phyloP scores from a whole-genome alignment of 495 filamentous ascomycete genomes.

The Talaromyces thailandensis region DNA sequence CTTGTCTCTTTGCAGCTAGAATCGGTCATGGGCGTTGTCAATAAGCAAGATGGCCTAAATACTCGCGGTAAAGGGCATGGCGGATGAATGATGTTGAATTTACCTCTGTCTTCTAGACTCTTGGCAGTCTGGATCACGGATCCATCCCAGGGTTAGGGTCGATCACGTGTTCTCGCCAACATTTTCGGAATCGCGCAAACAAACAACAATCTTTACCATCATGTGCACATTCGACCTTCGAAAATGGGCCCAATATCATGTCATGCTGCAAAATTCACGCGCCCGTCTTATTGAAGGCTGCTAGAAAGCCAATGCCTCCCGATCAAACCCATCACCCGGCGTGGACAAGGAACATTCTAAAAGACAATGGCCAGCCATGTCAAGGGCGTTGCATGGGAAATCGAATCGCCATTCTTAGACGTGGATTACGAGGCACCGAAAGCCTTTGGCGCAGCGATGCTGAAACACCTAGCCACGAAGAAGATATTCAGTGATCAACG shows the following conservation, averaged over 20 bases:
- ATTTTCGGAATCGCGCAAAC: too few species aligned
- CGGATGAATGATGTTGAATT: neutral
- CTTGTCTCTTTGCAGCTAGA: neutral
- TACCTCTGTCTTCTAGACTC: neutral
- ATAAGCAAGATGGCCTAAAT: neutral
- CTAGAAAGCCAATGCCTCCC: neutral
- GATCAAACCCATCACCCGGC: neutral
- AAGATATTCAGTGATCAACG: constrained; percentile 23
- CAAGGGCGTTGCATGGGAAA: constrained; percentile 25
- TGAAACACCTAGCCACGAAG: constrained; percentile 26
- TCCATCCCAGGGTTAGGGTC: too few species aligned
- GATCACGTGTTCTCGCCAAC: too few species aligned
- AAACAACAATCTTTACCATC: too few species aligned
- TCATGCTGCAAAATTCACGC: too few species aligned
- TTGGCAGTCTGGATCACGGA: neutral
- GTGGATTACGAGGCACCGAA: constrained; percentile 15
- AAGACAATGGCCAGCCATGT: constrained; percentile 3
- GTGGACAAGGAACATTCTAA: neutral
- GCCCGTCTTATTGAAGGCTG: neutral
- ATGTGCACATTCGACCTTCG: too few species aligned
- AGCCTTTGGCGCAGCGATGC: constrained; percentile 17
- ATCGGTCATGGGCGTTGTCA: neutral
- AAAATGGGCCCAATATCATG: too few species aligned
- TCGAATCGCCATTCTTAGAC: constrained; percentile 27
- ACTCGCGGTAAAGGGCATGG: neutral